Evolutionary conservation across 2,329 filamentous ascomycete genomes (phyloP).

Genomic region (Cordyceps fumosorosea): DNA sequence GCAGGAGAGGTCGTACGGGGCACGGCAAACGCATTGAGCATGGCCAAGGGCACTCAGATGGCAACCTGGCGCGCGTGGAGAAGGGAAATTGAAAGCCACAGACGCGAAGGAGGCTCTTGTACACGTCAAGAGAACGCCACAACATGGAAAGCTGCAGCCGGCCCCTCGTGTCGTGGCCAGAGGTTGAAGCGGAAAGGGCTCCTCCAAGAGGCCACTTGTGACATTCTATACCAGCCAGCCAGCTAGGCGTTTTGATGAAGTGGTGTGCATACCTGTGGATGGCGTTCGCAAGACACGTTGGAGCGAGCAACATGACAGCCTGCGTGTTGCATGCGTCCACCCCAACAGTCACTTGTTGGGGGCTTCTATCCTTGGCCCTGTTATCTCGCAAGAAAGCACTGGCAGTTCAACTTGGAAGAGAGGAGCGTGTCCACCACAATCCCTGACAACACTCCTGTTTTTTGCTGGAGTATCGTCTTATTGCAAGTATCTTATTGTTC

Average conservation of each 20-base stretch:
- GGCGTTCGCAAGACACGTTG: constrained; percentile 9
- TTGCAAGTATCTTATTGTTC: constrained; percentile 3
- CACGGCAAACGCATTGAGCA: neutral
- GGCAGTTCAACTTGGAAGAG: neutral
- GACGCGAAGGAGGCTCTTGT: neutral
- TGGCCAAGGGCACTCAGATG: neutral
- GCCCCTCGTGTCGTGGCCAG: neutral
- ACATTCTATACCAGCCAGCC: neutral
- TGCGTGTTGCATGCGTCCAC: neutral
- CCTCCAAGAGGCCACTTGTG: neutral
- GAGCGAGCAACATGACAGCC: neutral
- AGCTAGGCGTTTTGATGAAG: neutral
- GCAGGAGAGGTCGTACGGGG: neutral
- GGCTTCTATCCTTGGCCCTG: neutral
- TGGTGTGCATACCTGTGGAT: neutral
- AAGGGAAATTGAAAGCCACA: neutral
- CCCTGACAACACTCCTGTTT: neutral
- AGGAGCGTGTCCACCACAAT: neutral
- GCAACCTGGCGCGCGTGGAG: neutral
- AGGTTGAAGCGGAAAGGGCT: neutral
- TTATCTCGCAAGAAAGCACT: neutral
- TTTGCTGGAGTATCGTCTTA: neutral
- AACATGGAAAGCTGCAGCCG: neutral
- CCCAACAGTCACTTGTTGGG: neutral
- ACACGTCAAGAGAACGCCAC: constrained; percentile 10